Percentiles rank a stretch among this genome's conserved stretches.
These are phyloP conservation scores for Populus alba DNA, from an alignment of 345 rosid species.

Conservation along the genomic window DNA sequence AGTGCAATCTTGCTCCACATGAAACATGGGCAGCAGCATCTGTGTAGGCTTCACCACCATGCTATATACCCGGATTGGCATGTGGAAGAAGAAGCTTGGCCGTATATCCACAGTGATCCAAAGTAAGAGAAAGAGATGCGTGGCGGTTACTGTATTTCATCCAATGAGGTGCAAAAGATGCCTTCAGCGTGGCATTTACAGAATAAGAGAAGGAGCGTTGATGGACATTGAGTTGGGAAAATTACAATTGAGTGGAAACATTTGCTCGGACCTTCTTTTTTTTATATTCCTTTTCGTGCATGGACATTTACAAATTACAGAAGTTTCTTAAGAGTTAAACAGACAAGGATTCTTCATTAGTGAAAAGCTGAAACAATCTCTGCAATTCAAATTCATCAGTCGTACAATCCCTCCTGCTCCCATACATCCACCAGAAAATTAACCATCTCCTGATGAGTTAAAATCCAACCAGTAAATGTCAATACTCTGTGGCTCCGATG, in stretches of 20 bases:
- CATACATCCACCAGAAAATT: conserved; percentile 29
- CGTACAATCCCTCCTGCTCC: conserved; percentile 36
- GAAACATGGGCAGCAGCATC: background rate
- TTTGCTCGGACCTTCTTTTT: background rate
- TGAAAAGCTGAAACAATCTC: background rate
- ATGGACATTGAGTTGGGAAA: background rate
- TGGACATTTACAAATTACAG: conserved; percentile 24
- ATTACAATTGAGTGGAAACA: conserved; percentile 12
- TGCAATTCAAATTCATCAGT: conserved; percentile 11
- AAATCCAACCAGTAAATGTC: conserved; percentile 1
- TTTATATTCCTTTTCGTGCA: background rate
- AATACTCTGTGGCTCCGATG: background rate
- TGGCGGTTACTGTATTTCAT: background rate
- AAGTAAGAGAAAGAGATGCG: background rate
- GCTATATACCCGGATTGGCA: background rate
- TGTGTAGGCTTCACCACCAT: background rate
- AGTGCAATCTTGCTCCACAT: background rate
- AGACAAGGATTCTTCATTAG: background rate
- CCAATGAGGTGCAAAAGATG: background rate
- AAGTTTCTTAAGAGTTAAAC: conserved; percentile 2
- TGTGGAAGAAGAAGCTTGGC: background rate
- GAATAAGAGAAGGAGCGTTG: background rate
- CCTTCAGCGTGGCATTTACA: background rate
- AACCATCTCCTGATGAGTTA: conserved; percentile 26
- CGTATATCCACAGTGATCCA: background rate